Base-by-base conservation (phyloP, 495 filamentous ascomycete species). In the Penicillium diatomitis region DNA sequence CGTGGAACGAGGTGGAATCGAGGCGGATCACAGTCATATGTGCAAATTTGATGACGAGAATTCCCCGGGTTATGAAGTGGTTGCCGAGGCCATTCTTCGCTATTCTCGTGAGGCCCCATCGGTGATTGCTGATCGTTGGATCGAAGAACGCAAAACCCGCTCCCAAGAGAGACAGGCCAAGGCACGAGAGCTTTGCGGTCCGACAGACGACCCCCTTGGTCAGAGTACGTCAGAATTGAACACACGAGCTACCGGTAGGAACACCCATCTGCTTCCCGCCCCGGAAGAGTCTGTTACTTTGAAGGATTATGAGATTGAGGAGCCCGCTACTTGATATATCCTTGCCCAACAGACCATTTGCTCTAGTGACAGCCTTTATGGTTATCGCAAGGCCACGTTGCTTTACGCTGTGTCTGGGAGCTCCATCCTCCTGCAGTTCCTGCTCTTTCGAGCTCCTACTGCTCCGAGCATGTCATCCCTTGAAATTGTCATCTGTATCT, bases 11-110 rank as follows among this genome's bases (percentile, higher is more conserved):
- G 87, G 83, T 56, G 84, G 84, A 9, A 88, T 95, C 41, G 84
- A 90, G 54, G 83, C 85, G 2, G 83, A 80, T n/a, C 88, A 95
- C 61, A 85, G 83, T n/a, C 75, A 79, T 34, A 92, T 95, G 86
- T 89, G 83, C 71, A 92, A 88, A 57, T 95, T 92, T 52, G 83
- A 85, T 32, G 81, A 79, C 53, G 76, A 80, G 20, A 79, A 72
- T 48, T 74, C 87, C 0, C 83, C 88, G 0, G 88, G 88, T 2
- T 95, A 83, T 54, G 76, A 82, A 38, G 81, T 83, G 11, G 75
- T 95, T 9, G 81, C 82, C 2, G 85, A 83, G 32, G 83, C 83
- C 0, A 68, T 95, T 8, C 72, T 80, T 36, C 77, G 85, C 12
- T 95, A 87, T 72, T 78, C 80, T 1, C 62, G 71, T 4, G 74